Evolutionary conservation across 2,329 filamentous ascomycete genomes (phyloP), one percentile per base, ranked within the genome.

Genomic region (Parastagonospora avenae): DNA sequence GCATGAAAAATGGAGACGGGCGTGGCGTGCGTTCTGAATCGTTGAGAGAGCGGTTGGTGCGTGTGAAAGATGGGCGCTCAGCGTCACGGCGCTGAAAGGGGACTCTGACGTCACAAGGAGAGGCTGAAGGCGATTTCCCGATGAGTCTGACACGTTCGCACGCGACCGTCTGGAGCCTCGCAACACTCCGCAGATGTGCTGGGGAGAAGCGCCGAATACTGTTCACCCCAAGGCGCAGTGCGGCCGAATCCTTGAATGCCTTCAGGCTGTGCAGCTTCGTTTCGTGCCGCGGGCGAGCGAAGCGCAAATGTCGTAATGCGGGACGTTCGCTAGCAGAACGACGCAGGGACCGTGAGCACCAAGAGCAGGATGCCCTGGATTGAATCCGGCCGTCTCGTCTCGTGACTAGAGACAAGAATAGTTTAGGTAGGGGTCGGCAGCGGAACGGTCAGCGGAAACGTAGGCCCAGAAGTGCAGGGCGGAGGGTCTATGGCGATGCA

Each of bases 1-100:
- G 54, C 64, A 64, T 67, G 60, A 62, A 61, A 62, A 55, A 59
- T 55, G 50, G 54, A 45, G 53, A 48, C 48, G 28, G 48, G 40
- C 54, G 39, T 46, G 45, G 54, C 45, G 51, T 45, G 39, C 46
- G 32, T 42, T 50, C 37, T 45, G 45, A 42, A 12, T 12, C n/a
- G 37, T 42, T 41, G 51, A 39, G 42, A 39, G 30, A 39, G 32
- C 41, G 35, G 43, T 14, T 42, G 50, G 43, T 43, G 47, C 36
- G 32, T 42, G 37, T 33, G 37, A 27, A 35, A 11, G 38, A 37
- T 42, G 48, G 48, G 33, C 10, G 44, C 28, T 39, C 27, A 30
- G 35, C 37, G 42, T 36, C n/a, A 19, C n/a, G 40, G 36, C 12
- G 37, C 32, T 30, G 28, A 12, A 16, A 36, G 36, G 12, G 33